These are phyloP conservation scores for Phaeosphaeriaceae sp. DNA, from an alignment of 2,329 filamentous ascomycete genomes.

Conservation along the genomic window DNA sequence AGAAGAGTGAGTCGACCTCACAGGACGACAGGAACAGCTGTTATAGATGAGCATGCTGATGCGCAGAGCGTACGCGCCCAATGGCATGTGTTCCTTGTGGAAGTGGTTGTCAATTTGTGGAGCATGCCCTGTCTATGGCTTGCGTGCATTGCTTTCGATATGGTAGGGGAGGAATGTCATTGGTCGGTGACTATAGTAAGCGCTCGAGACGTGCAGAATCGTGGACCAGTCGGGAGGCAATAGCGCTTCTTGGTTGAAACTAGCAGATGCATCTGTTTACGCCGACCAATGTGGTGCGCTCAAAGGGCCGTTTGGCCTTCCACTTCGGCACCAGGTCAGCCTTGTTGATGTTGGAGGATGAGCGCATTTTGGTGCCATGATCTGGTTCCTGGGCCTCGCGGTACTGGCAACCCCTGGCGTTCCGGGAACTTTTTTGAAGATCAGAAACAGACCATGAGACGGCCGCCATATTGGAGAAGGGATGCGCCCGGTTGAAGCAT, in stretches of 20 bases:
- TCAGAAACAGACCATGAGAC: conserved; percentile 10
- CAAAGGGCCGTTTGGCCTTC: conserved; percentile 6
- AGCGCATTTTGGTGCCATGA: not conserved
- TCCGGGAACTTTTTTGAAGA: not conserved
- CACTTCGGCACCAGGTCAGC: conserved; percentile 4
- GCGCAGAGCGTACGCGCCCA: conserved; percentile 21
- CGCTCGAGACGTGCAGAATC: conserved; percentile 31
- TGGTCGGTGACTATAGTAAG: conserved; percentile 26
- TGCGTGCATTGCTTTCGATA: conserved; percentile 22
- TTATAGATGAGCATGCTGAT: conserved; percentile 27
- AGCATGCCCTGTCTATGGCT: conserved; percentile 24
- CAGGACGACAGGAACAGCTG: conserved; percentile 24
- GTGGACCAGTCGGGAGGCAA: conserved; percentile 35
- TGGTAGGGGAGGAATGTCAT: conserved; percentile 15
- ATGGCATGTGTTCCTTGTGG: conserved; percentile 23
- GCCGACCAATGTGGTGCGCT: conserved; percentile 16
- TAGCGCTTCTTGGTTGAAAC: conserved; percentile 41
- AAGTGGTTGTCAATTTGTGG: conserved; percentile 24
- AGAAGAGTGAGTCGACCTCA: conserved; percentile 26
- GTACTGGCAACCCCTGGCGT: conserved; percentile 3
- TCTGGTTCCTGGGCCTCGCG: not conserved
- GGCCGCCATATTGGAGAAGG: conserved; percentile 1
- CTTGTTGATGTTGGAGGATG: conserved; percentile 8
- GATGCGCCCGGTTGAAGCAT: not conserved
- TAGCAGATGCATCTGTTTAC: conserved; percentile 15